Base-by-base conservation (phyloP, 495 filamentous ascomycete species). In the Aspergillus biplanus region DNA sequence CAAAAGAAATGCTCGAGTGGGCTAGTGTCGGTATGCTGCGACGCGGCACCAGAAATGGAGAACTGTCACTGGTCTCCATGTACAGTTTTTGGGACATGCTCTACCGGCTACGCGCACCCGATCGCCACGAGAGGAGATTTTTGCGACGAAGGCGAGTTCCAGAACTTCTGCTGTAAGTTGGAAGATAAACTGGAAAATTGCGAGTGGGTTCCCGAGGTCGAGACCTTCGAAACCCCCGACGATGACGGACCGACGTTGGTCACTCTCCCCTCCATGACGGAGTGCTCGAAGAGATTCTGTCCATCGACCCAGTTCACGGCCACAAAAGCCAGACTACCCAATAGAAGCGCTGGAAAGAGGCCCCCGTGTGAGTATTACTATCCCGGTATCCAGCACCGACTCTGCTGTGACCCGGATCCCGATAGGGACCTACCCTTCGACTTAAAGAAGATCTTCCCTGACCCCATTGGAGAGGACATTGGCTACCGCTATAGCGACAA, bases 401-500 rank as follows among this genome's bases (percentile, higher is more conserved):
- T 57, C 35, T 57, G 55, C 46, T 59, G 56, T 27, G 44, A 59
- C 16, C 56, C 56, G 0, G 12, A 57, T 15, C 18, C 16, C 12
- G 18, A 57, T 37, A 46, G 5, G 18, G 55, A 57, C 32, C 32
- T 49, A 3, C 44, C 56, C 2, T 49, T 59, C 31, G 42, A 59
- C 21, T 18, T 59, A 9, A 15, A 37, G 56, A 50, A 59, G 33
- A 59, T 49, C 5, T 59, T 49, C 39, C 33, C 42, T 7, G 35
- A 59, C 35, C 42, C 42, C 2, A 49, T 37, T 18, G 46, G 33
- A 13, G 58, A 61, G 33, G 58, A 61, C 13, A 47, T 61, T n/a
- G 16, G 31, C 7, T 64, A 49, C 21, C 31, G 18, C 5, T 64
- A 58, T 33, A 53, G 13, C 16, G 61, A 64, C 34, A 58, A 64